Evolutionary conservation across 306 rosid genomes (phyloP), one percentile per base, ranked within the genome.

Genomic region (Begonia loranthoides): DNA sequence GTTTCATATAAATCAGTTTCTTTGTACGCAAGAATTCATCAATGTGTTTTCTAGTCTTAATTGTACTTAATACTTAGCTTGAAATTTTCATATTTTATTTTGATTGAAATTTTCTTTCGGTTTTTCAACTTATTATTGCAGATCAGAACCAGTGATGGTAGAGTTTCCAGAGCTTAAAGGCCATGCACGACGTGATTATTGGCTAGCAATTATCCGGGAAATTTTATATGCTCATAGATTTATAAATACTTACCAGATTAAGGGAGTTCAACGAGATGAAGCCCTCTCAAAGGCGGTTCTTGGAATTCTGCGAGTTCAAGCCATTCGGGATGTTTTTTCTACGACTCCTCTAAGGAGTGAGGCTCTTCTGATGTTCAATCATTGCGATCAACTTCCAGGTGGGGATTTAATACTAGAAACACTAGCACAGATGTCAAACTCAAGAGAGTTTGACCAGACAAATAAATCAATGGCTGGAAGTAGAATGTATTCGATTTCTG

Each of bases 151-250:
- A 21, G 87, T 62, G 66, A 70, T 83, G 19, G 59, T 87, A 15
- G 99, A 92, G 69, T 87, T 92, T 77, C 99, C 99, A 34, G 99
- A 92, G 79, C 87, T 92, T 60, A 92, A 83, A 70, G 99, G 96
- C 50, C 94, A 92, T 57, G 65, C 89, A 44, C 93, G 99, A 16
- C 94, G 99, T 71, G 99, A 87, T 76, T 87, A 75, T 55, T 92
- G 96, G 99, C 77, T 92, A 50, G 96, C 88, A 50, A 78, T 92
- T 64, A 79, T 92, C 54, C 70, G 59, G 52, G 99, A 92, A 77
- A 77, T 92, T 58, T 71, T 92, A 33, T 70, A 45, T 57, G 96
- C 70, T 65, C 99, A 92, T 75, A 80, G 66, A 56, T 87, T 87
- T 75, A 67, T 92, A 58, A 72, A 70, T 41, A 77, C 69, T 45